These are phyloP conservation scores for Vaccinium corymbosum DNA, from an alignment of 148 eudicot species.

Conservation along the genomic window DNA sequence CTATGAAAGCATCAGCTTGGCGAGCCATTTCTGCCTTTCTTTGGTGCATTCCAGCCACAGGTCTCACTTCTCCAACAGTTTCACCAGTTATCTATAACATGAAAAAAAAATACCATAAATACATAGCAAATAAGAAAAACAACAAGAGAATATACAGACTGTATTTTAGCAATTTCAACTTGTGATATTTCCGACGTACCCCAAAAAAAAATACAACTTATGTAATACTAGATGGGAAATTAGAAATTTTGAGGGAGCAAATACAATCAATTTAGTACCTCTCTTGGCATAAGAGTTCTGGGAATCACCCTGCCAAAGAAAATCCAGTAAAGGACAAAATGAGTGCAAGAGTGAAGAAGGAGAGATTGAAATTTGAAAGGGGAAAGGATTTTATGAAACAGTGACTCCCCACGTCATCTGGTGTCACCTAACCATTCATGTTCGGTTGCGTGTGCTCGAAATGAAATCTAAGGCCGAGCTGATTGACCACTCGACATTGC, in stretches of 20 bases:
- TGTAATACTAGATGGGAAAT: neutral
- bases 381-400: neutral
- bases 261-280: slow-evolving; percentile 41
- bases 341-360: neutral
- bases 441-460: neutral
- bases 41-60: slow-evolving; percentile 91
- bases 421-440: neutral
- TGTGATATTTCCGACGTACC: neutral
- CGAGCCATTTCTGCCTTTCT: slow-evolving; percentile 98
- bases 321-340: neutral
- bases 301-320: slow-evolving; percentile 70
- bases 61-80: slow-evolving; percentile 75
- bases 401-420: neutral
- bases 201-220: neutral
- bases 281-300: slow-evolving; percentile 81
- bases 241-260: neutral
- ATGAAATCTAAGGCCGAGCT: neutral
- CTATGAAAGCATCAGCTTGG: slow-evolving; percentile 91
- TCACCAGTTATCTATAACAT: slow-evolving; percentile 66
- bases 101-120: neutral
- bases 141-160: neutral
- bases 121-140: neutral
- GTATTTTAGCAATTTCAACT: neutral
- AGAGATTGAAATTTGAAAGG: neutral
- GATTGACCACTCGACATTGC: neutral